A percentile compares a stretch with the other conserved stretches of the same genome.
Conservation (phyloP, 371 early-diverging fungal genomes). For the Syncephalis plumigaleata region DNA sequence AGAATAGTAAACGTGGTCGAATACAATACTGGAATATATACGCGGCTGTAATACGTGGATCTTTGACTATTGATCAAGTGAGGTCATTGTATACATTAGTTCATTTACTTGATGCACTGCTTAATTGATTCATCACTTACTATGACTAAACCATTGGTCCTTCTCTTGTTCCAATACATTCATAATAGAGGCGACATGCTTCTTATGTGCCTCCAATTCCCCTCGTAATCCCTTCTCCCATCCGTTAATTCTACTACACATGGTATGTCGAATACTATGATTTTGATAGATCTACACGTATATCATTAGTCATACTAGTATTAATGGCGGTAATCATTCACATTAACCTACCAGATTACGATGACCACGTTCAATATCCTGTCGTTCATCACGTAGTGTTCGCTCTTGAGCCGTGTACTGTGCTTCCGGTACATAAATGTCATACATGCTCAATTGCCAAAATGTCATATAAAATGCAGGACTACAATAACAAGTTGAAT, state of each 20-base stretch:
- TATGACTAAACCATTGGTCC: slow-evolving; percentile 39
- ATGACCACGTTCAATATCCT: too few species aligned
- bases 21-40: slow-evolving; percentile 63
- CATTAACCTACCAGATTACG: too few species aligned
- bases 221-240: background rate
- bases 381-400: too few species aligned
- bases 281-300: slow-evolving; percentile 14
- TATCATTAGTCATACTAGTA: too few species aligned
- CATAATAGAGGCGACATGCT: slow-evolving; percentile 23
- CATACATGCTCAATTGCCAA: slow-evolving; percentile 70
- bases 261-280: slow-evolving; percentile 12
- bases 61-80: slow-evolving; percentile 12
- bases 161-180: slow-evolving; percentile 38
- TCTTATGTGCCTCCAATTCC: slow-evolving; percentile 13
- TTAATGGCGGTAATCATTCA: too few species aligned
- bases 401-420: slow-evolving; percentile 42
- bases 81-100: too few species aligned
- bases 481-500: too few species aligned
- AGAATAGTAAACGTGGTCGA: slow-evolving; percentile 52
- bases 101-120: too few species aligned
- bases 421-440: slow-evolving; percentile 53
- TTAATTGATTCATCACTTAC: slow-evolving; percentile 3
- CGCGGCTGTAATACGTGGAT: slow-evolving; percentile 26
- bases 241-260: slow-evolving; percentile 10
- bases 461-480: slow-evolving; percentile 68